A percentile compares a stretch with the other conserved stretches of the same genome.
phyloP scores from a whole-genome alignment of 2,329 filamentous ascomycete species.

The Botrytis medusae region DNA sequence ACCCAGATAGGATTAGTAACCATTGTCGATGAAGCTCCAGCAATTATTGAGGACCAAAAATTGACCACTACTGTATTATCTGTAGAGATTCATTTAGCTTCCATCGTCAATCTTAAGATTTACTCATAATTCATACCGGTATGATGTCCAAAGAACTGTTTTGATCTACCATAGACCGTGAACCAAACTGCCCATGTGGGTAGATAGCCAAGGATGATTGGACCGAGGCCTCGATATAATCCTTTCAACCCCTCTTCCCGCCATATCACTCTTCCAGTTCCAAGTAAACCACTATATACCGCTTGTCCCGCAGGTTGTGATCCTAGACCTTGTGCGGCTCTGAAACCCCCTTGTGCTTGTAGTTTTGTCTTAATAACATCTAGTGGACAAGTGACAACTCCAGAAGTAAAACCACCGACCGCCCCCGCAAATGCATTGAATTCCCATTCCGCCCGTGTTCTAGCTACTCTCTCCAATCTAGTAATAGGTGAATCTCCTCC shows the following conservation, averaged over 20 bases:
- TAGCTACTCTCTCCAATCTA: conserved; percentile 56
- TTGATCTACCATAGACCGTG: conserved; percentile 90
- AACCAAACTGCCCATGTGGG: conserved; percentile 99
- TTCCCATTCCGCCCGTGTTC: conserved; percentile 57
- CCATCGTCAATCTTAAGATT: background rate
- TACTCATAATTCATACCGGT: conserved; percentile 51
- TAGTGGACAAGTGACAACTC: conserved; percentile 91
- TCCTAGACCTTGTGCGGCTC: conserved; percentile 39
- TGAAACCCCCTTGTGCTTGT: conserved; percentile 88
- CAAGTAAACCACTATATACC: conserved; percentile 82
- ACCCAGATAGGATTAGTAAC: conserved; percentile 99
- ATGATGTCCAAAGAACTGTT: conserved; percentile 67
- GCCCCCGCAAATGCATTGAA: conserved; percentile 88
- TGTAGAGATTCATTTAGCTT: conserved; percentile 40
- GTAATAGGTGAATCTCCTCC: conserved; percentile 40
- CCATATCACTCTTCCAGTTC: conserved; percentile 84
- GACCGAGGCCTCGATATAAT: conserved; percentile 89
- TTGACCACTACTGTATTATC: conserved; percentile 77
- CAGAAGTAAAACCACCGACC: conserved; percentile 86
- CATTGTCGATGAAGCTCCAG: conserved; percentile 88
- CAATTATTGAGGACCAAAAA: conserved; percentile 86
- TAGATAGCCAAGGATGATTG: conserved; percentile 92
- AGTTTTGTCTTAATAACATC: conserved; percentile 99
- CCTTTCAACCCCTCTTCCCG: conserved; percentile 83
- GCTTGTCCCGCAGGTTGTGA: conserved; percentile 44